Percentiles rank a stretch among this genome's conserved stretches.
Conservation (phyloP, 2,329 filamentous ascomycete genomes). For the Aspergillus pseudoviridinutans region DNA sequence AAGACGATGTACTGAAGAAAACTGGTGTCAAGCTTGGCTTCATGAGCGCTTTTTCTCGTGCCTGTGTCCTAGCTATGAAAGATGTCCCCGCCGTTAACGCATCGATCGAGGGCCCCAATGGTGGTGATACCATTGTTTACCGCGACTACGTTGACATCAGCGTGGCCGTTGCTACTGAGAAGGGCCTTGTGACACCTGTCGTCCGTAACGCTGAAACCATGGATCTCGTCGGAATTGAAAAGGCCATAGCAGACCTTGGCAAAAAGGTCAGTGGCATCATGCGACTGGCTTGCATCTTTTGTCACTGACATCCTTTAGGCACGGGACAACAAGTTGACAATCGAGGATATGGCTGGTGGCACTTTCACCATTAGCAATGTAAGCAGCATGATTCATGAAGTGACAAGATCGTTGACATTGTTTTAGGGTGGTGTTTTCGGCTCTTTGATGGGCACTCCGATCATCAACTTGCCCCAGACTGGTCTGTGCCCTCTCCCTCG, state of each 20-base stretch:
- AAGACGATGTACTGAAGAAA: conserved; percentile 93
- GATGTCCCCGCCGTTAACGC: conserved; percentile 94
- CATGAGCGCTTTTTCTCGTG: conserved; percentile 96
- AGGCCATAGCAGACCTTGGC: conserved; percentile 85
- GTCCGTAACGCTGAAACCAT: conserved; percentile 88
- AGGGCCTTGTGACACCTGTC: conserved; percentile 93
- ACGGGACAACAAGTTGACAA: conserved; percentile 91
- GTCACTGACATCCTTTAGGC: conserved; percentile 52
- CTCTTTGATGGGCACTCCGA: conserved; percentile 94
- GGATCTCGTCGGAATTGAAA: conserved; percentile 86
- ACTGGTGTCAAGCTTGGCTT: conserved; percentile 98
- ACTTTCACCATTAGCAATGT: conserved; percentile 97
- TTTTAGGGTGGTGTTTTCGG: conserved; percentile 80
- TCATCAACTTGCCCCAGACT: conserved; percentile 95
- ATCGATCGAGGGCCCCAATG: conserved; percentile 91
- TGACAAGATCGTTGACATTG: background rate
- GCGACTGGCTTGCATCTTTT: conserved; percentile 7
- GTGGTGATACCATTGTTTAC: conserved; percentile 97
- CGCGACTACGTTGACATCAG: conserved; percentile 97
- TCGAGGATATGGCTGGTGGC: conserved; percentile 98
- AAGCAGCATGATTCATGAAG: conserved; percentile 16
- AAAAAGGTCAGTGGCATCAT: conserved; percentile 66
- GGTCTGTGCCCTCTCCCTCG: conserved; percentile 37
- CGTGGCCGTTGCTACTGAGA: conserved; percentile 94
- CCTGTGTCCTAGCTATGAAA: conserved; percentile 85